Evolutionary conservation across 345 rosid species (phyloP), one percentile per base, ranked within the genome.

Genomic region (Syzygium aromaticum): DNA sequence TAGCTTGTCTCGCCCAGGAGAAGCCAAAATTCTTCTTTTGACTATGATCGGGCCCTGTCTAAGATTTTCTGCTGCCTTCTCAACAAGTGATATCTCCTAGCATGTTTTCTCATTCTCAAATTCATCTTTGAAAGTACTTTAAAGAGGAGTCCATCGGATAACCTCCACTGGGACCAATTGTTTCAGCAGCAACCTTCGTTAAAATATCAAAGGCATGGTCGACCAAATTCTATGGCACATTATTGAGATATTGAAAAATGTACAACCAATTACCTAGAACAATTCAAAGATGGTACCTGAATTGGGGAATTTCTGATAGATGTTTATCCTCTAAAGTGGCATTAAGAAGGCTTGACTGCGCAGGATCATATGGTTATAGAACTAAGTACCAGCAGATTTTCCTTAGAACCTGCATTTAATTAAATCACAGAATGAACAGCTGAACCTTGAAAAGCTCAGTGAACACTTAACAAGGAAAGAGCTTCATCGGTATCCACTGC

Each of bases 151-250:
- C 99, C 99, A 94, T 84, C 92, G 98, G 88, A 97, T 93, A 88
- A 96, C 99, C 93, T 97, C 99, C 99, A 40, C 94, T 49, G 98
- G 95, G 85, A 97, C 98, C 89, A 98, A 90, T 89, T 96, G 95
- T 88, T 96, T 96, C 90, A 96, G 90, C 63, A 96, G 93, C 93
- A 93, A 87, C 93, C 99, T 95, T 86, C 16, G 56, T 84, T 77
- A 15, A 43, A 85, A 57, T n/a, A 6, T 3, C 19, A 22, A 57
- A 51, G 87, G 77, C 46, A 57, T 11, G 9, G 77, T 84, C 52
- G 14, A 77, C 52, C 86, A 33, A 85, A 63, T 46, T 27, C 19
- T 51, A 59, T 43, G 38, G n/a, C 11, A 14, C 23, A 85, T 12
- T 85, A 28, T 85, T 59, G 77, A 15, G 27, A 85, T 40, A 19